Evolutionary conservation across 371 early-diverging fungal genomes (phyloP).

Genomic region (Mucor irregularis): DNA sequence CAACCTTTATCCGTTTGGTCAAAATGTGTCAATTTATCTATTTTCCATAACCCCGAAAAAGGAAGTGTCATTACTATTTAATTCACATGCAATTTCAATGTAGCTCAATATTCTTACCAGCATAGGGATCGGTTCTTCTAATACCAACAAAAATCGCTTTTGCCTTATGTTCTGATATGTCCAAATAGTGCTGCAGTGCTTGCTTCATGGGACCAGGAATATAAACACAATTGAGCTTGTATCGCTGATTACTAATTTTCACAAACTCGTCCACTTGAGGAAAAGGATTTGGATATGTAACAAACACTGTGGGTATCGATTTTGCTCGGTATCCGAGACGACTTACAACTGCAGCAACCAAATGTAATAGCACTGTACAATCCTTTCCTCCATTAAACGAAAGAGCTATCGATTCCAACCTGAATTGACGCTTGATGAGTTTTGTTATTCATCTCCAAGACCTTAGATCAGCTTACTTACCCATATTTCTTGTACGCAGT

Average conservation of each 20-base stretch:
- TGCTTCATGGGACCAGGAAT: slow-evolving; percentile 79
- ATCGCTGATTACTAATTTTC: slow-evolving; percentile 59
- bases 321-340: slow-evolving; percentile 22
- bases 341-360: slow-evolving; percentile 62
- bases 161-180: slow-evolving; percentile 50
- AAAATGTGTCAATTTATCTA: slow-evolving; percentile 72
- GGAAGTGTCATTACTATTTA: background rate
- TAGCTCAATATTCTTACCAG: slow-evolving; percentile 53
- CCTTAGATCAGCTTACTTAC: slow-evolving; percentile 39
- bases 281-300: slow-evolving; percentile 78
- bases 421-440: too few species aligned
- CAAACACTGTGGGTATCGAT: slow-evolving; percentile 62
- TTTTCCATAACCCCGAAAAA: too few species aligned
- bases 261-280: slow-evolving; percentile 90
- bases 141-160: slow-evolving; percentile 91
- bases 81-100: too few species aligned
- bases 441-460: too few species aligned
- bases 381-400: slow-evolving; percentile 98
- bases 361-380: slow-evolving; percentile 90
- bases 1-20: slow-evolving; percentile 85
- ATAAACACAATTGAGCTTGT: slow-evolving; percentile 65
- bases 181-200: slow-evolving; percentile 73
- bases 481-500: slow-evolving; percentile 64
- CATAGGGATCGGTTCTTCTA: slow-evolving; percentile 90
- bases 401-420: slow-evolving; percentile 62